A percentile compares a stretch with the other conserved stretches of the same genome.
phyloP scores from a whole-genome alignment of 192 early-diverging fungal genomes.

The Gonapodya prolifera region DNA sequence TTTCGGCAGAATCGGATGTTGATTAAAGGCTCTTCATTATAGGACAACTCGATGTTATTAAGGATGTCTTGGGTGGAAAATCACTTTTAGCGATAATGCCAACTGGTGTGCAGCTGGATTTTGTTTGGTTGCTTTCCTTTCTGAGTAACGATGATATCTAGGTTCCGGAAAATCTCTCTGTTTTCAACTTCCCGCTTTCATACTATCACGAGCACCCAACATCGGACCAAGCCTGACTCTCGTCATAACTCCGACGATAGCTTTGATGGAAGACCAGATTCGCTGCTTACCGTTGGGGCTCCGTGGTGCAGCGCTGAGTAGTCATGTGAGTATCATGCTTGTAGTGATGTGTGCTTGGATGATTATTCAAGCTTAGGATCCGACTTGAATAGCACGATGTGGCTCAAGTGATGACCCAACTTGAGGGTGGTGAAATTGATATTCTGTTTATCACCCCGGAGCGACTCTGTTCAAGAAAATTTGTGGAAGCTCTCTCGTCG shows the following conservation, averaged over 20 bases:
- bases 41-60: not conserved
- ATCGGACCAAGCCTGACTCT: slow-evolving; percentile 36
- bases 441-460: slow-evolving; percentile 67
- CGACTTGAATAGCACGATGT: not conserved
- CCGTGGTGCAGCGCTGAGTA: slow-evolving; percentile 46
- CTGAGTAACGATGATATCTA: not conserved
- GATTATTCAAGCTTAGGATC: not conserved
- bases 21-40: too few species aligned
- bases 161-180: slow-evolving; percentile 63
- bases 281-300: slow-evolving; percentile 44
- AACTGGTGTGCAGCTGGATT: not conserved
- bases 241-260: slow-evolving; percentile 68
- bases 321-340: slow-evolving; percentile 13
- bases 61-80: not conserved
- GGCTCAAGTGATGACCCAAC: not conserved
- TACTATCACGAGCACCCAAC: slow-evolving; percentile 20
- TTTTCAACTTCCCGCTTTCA: slow-evolving; percentile 62
- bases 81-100: not conserved
- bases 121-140: not conserved
- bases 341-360: not conserved
- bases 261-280: slow-evolving; percentile 78
- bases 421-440: slow-evolving; percentile 27
- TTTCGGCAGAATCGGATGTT: too few species aligned
- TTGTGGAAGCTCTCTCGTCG: slow-evolving; percentile 32
- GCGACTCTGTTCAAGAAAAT: slow-evolving; percentile 45